Percentiles rank a stretch among this genome's conserved stretches.
These are phyloP conservation scores for Bacidia gigantensis DNA, from an alignment of 495 filamentous ascomycete species.

Conservation along the genomic window DNA sequence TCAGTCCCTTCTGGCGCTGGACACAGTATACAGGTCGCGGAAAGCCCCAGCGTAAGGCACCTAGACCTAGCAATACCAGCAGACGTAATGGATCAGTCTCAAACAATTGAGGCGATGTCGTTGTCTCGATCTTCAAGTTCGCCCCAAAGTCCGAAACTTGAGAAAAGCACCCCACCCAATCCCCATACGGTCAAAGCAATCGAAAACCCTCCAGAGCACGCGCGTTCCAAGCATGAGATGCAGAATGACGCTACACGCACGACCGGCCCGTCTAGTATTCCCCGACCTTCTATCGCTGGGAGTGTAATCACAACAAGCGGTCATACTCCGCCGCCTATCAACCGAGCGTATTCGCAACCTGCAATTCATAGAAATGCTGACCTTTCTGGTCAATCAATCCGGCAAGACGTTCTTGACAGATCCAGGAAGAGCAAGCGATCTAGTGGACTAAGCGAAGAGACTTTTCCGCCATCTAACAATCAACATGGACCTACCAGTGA, in stretches of 20 bases:
- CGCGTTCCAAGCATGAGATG: background rate
- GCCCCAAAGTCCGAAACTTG: background rate
- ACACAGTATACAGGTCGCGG: conserved; percentile 1
- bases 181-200: background rate
- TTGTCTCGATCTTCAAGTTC: conserved; percentile 1
- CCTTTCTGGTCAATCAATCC: background rate
- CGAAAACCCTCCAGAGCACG: background rate
- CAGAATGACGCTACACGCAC: background rate
- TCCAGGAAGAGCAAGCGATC: background rate
- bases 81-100: conserved; percentile 3
- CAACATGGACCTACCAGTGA: conserved; percentile 34
- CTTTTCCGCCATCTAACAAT: background rate
- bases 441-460: background rate
- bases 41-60: conserved; percentile 37
- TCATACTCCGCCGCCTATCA: conserved; percentile 37
- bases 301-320: background rate
- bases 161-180: background rate
- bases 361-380: conserved; percentile 26
- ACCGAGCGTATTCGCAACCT: conserved; percentile 62
- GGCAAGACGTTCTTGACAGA: background rate
- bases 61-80: conserved; percentile 56
- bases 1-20: background rate
- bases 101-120: background rate
- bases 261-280: background rate
- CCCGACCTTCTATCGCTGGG: background rate